These are phyloP conservation scores for Dunaliella sp. DNA, from an alignment of 139 green algal genomes.

Conservation along the genomic window DNA sequence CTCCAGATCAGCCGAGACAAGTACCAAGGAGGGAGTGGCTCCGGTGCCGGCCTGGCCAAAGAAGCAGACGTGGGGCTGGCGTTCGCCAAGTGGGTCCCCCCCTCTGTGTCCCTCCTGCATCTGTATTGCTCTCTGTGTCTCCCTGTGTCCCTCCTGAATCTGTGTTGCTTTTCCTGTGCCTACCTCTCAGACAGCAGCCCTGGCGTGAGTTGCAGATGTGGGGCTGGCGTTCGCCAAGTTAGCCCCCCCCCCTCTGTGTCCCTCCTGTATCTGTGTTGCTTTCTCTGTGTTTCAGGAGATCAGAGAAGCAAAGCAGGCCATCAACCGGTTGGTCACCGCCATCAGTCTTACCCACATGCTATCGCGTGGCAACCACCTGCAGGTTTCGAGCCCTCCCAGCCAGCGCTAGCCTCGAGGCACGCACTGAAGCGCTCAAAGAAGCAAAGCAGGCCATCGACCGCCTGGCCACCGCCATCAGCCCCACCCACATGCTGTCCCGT, in stretches of 20 bases:
- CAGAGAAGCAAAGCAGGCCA: no score
- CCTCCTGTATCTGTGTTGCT: constrained; percentile 16
- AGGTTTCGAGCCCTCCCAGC: constrained; percentile 38
- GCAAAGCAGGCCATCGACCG: constrained; percentile 8
- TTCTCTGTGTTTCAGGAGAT: no score
- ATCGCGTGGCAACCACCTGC: background rate
- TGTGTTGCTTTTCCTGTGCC: no score
- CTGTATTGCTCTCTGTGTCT: no score
- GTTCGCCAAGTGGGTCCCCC: constrained; percentile 21
- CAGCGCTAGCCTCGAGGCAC: background rate
- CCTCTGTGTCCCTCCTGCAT: background rate
- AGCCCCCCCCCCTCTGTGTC: constrained; percentile 1
- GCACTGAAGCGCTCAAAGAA: constrained; percentile 22
- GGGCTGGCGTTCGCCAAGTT: background rate
- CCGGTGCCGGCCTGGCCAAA: constrained; percentile 32
- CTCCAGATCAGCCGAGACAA: constrained; percentile 30
- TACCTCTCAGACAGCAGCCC: no score
- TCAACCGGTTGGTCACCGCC: constrained; percentile 29
- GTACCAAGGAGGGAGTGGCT: constrained; percentile 24
- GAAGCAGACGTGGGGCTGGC: constrained; percentile 57
- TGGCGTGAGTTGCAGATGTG: no score
- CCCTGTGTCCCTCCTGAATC: background rate
- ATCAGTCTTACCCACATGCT: constrained; percentile 13
- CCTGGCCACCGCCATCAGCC: constrained; percentile 28
- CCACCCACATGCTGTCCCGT: constrained; percentile 5